Evolutionary conservation across 306 rosid genomes (phyloP), one percentile per base, ranked within the genome.

Genomic region (Gastrolobium villosum): DNA sequence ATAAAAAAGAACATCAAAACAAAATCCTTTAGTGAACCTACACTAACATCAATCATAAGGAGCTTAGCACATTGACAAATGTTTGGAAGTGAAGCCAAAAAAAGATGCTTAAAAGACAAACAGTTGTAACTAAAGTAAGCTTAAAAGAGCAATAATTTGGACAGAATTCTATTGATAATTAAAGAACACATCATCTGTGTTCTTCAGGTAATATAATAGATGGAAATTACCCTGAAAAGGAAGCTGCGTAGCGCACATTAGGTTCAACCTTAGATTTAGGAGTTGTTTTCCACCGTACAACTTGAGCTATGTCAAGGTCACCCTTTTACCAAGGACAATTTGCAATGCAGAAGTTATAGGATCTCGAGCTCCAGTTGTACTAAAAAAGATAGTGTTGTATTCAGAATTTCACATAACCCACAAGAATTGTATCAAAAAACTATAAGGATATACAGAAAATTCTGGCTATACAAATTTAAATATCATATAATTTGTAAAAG

Each of bases 331-430:
- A 56, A 92, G 87, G 79, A 91, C 95, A 78, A 94, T 90, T 63
- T 92, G 97, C 84, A 94, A 79, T 62, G 97, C 92, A 54, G 99
- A 94, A 78, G 93, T 92, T 60, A 86, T 70, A 55, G 97, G 93
- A 91, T 94, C 99, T 88, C 97, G 93, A 79, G 76, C 36, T 75
- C 99, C 99, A 60, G 99, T 94, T 54, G 97, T 90, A 81, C 99
- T 94, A 84, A 87, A 85, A 82, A 81, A 81, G 48, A 75, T 46
- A n/a, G 37, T 41, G 63, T 53, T 59, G 54, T n/a, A 43, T 45
- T 70, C 71, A 78, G 69, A 83, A 40, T 63, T 65, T 55, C 72
- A 64, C 20, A 82, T 75, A 73, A 55, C 20, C 66, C 50, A 57
- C 35, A 72, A 63, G 6, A 70, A 37, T 20, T n/a, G 44, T 49